Conservation (phyloP, 2,329 filamentous ascomycete genomes). For the Penicillium janthinellum region DNA sequence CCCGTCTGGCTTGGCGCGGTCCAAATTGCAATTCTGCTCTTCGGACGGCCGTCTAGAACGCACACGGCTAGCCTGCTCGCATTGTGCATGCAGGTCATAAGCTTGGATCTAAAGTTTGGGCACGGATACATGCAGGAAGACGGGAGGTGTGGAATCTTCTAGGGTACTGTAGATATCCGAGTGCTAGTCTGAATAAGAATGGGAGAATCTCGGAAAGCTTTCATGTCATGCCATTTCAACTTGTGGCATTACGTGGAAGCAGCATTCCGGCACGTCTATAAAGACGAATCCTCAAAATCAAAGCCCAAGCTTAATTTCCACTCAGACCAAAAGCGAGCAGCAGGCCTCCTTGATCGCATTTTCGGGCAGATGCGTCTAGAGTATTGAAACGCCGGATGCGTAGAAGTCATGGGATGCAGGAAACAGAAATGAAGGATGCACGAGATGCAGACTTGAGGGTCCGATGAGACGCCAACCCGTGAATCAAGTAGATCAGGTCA, state of each 20-base stretch:
- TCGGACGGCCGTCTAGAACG: background rate
- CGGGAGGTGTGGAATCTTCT: background rate
- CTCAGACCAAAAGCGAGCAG: background rate
- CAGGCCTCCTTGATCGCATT: background rate
- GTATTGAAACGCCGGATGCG: conserved; percentile 1
- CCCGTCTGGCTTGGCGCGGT: background rate
- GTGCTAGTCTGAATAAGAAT: background rate
- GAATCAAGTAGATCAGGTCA: background rate
- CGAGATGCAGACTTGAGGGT: background rate
- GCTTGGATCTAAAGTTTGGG: background rate
- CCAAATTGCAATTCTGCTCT: background rate
- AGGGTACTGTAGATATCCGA: background rate
- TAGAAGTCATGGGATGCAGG: background rate
- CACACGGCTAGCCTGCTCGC: background rate
- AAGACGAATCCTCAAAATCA: background rate
- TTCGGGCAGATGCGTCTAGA: conserved; percentile 5
- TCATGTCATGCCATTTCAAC: background rate
- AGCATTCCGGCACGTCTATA: background rate
- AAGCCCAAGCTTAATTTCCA: background rate
- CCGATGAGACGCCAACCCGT: background rate
- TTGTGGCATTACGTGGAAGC: background rate
- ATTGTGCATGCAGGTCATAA: background rate
- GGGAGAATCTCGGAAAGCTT: no score
- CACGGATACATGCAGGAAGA: background rate
- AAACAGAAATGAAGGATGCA: background rate